Evolutionary conservation across 129 eudicot species (phyloP), one percentile per base, ranked within the genome.

Genomic region (Apium graveolens): DNA sequence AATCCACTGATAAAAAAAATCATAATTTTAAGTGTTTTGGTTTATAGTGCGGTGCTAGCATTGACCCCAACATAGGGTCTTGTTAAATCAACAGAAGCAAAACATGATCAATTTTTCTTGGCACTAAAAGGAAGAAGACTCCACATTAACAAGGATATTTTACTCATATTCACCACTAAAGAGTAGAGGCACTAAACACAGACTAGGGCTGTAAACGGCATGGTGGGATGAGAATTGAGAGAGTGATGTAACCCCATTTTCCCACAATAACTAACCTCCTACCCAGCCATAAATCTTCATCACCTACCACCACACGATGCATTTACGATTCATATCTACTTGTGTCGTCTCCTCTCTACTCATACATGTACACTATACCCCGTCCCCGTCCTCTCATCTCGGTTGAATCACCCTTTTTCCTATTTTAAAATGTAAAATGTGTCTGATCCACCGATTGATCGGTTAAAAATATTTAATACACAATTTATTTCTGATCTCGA

Each of bases 271-370:
- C 32, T 60, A n/a, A 60, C 68, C 68, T n/a, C 68, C 68, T n/a
- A 24, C 32, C 66, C 66, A 60, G 26, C 68, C 6, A 60, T 60
- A 60, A n/a, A 60, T 60, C 68, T 11, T 26, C 68, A n/a, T n/a
- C 65, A 57, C 68, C 68, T n/a, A 60, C 34, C 68, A 60, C 68
- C 32, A 60, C 68, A 60, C 68, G 5, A n/a, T n/a, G 68, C 68
- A 60, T 60, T 60, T 26, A 60, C 34, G 5, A 4, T 18, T 46
- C 18, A 14, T 16, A 12, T 44, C 48, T 44, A 44, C 48, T 11
- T 44, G 48, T 44, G 16, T 44, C 48, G 48, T 44, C 48, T 44
- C 7, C 11, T 3, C 45, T n/a, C n/a, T n/a, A n/a, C n/a, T n/a
- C n/a, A n/a, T n/a, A n/a, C n/a, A n/a, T n/a, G n/a, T n/a, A n/a